Evolutionary conservation across 202 grass and related monocot genomes (phyloP), one percentile per base, ranked within the genome.

Genomic region (Carex sylvatica): DNA sequence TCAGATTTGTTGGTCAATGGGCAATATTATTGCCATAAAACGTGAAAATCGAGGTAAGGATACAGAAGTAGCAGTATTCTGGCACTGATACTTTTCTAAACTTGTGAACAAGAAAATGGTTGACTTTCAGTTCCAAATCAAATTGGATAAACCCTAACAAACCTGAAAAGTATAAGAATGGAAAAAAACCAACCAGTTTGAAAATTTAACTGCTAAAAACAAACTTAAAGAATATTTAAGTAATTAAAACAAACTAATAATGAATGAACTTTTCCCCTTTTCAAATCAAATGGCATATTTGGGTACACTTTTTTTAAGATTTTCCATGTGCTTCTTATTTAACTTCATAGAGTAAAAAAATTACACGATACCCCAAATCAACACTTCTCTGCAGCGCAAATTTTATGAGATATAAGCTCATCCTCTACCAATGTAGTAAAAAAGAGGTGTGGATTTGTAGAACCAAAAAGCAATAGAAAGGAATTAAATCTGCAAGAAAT

Each of bases 161-260:
- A 77, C 73, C 52, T 58, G 51, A 33, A 77, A 77, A 77, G 23
- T 16, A 77, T 54, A 36, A 36, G 24, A 77, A 77, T 19, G 9
- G 15, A 15, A 77, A 77, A 28, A 19, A 33, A 38, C 2, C 14
- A 38, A 68, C 65, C 31, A 68, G 2, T 38, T 68, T 2, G 3
- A n/a, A 36, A n/a, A n/a, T 53, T 58, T 12, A 77, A 55, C 72
- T 56, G 15, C 46, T 54, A 70, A 46, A 38, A 11, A 28, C 22
- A 28, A 63, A 63, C 23, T 12, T 63, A 63, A 63, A 8, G 61
- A 28, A 28, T 12, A 28, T 28, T 63, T 13, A 63, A 28, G 60
- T 26, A 63, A 28, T 28, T 28, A 63, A 66, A 66, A 67, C 31
- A 67, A 38, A 67, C 31, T n/a, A 9, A 67, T 38, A 67, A 46